These are phyloP conservation scores for Aspergillus nidulans DNA, from an alignment of 495 filamentous ascomycete species.

Conservation along the genomic window DNA sequence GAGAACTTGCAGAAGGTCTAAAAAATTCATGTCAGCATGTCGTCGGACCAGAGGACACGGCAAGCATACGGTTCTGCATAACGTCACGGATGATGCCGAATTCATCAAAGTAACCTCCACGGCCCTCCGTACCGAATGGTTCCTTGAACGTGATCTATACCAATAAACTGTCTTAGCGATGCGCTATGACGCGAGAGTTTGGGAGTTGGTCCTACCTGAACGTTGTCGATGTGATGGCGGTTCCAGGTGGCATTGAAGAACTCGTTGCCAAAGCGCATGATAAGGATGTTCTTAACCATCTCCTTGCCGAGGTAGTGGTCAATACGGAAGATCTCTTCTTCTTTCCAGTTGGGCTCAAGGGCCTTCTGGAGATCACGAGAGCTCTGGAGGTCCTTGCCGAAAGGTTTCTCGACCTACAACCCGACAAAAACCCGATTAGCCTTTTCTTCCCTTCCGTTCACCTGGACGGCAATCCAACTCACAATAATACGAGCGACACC, in stretches of 20 bases:
- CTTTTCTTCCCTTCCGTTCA: not conserved
- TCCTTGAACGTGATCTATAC: constrained; percentile 94
- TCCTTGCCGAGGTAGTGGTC: constrained; percentile 99
- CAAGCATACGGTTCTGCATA: constrained; percentile 76
- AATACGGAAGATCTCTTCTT: constrained; percentile 99
- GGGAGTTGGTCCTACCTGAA: constrained; percentile 46
- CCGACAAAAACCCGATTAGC: constrained; percentile 13
- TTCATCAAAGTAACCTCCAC: constrained; percentile 98
- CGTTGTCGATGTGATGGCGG: constrained; percentile 98
- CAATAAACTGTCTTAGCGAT: constrained; percentile 1
- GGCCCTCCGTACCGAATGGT: constrained; percentile 98
- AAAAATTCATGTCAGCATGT: constrained; percentile 20
- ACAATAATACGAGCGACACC: constrained; percentile 95
- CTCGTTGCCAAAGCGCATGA: constrained; percentile 96
- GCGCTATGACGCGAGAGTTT: not conserved
- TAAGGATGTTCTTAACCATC: constrained; percentile 99
- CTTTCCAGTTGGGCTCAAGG: constrained; percentile 95
- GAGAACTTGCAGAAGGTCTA: constrained; percentile 88
- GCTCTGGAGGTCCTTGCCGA: constrained; percentile 93
- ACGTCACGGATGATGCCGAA: constrained; percentile 99
- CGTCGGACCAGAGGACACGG: not conserved
- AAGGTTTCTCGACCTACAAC: constrained; percentile 92
- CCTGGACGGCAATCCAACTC: constrained; percentile 16
- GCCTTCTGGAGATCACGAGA: constrained; percentile 94
- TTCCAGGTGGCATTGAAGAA: constrained; percentile 99